These are phyloP conservation scores for Turnera subulata DNA, from an alignment of 345 rosid species.

Conservation along the genomic window DNA sequence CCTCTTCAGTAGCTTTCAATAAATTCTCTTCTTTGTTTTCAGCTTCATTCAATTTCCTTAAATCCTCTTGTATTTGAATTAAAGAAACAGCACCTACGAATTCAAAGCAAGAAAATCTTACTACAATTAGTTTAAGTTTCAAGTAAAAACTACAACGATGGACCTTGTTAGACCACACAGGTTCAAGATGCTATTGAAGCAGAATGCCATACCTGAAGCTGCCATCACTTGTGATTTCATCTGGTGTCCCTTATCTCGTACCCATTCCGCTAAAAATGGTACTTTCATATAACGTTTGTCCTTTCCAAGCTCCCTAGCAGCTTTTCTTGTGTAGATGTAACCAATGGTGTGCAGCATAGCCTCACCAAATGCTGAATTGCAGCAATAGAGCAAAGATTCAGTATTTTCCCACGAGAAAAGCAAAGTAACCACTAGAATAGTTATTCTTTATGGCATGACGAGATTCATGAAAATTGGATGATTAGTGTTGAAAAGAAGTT, in stretches of 20 bases:
- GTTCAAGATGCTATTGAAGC: background rate
- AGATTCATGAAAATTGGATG: too few species aligned
- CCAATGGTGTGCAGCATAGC: slow-evolving; percentile 95
- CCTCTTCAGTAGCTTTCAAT: slow-evolving; percentile 66
- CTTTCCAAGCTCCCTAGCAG: slow-evolving; percentile 83
- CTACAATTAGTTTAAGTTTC: slow-evolving; percentile 1
- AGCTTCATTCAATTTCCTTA: slow-evolving; percentile 57
- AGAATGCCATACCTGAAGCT: slow-evolving; percentile 65
- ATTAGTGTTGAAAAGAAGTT: too few species aligned
- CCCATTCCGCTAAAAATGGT: slow-evolving; percentile 98
- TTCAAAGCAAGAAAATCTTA: background rate
- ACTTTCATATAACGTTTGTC: slow-evolving; percentile 83
- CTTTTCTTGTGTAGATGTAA: slow-evolving; percentile 88
- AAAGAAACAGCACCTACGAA: slow-evolving; percentile 77
- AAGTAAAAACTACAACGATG: background rate
- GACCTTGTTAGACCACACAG: slow-evolving; percentile 2
- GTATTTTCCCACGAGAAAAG: background rate
- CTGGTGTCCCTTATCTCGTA: slow-evolving; percentile 88
- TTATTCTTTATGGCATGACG: background rate
- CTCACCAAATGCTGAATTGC: slow-evolving; percentile 80
- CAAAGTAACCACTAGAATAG: background rate
- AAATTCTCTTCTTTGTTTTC: slow-evolving; percentile 69
- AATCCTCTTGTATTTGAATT: slow-evolving; percentile 74
- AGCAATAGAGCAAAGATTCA: background rate
- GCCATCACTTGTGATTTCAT: slow-evolving; percentile 95